These are phyloP conservation scores for Musa acuminata DNA, from an alignment of 176 grass and related monocot species.

Conservation along the genomic window DNA sequence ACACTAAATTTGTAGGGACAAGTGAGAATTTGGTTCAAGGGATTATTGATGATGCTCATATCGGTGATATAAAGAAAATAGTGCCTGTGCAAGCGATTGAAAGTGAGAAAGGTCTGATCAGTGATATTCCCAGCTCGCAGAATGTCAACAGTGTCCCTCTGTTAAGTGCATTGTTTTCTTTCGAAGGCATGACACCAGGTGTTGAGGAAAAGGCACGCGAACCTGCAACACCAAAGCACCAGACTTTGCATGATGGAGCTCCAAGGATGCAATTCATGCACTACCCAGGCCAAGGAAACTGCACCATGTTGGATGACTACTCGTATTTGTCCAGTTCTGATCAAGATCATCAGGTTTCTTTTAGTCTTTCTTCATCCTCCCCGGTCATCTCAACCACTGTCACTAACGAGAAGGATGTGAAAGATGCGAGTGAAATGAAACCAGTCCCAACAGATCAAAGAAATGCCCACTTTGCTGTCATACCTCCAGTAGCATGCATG, in stretches of 20 bases:
- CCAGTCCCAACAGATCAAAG: conserved; percentile 44
- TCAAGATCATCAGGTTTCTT: conserved; percentile 27
- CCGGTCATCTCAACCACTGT: conserved; percentile 40
- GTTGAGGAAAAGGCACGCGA: conserved; percentile 46
- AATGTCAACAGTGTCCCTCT: conserved; percentile 29
- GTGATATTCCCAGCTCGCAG: conserved; percentile 27
- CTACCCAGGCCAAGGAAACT: conserved; percentile 58
- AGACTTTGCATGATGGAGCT: conserved; percentile 33
- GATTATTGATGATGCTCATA: conserved; percentile 29
- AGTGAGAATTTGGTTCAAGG: conserved; percentile 36
- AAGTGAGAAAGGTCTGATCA: conserved; percentile 27
- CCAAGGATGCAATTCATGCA: conserved; percentile 74
- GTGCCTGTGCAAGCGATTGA: conserved; percentile 26
- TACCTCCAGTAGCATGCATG: conserved; percentile 51
- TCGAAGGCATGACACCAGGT: conserved; percentile 37
- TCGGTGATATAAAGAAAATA: conserved; percentile 32
- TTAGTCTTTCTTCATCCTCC: conserved; percentile 35
- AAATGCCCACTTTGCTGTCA: conserved; percentile 21
- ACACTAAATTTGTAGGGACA: conserved; percentile 26
- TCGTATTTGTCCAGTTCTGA: conserved; percentile 68
- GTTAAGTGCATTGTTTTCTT: conserved; percentile 57
- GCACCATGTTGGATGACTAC: conserved; percentile 64
- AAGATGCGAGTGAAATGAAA: conserved; percentile 45
- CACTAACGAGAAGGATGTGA: conserved; percentile 37
- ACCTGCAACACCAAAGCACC: conserved; percentile 43